Base-by-base conservation (phyloP, 2,329 filamentous ascomycete species). In the Fusarium sp. region DNA sequence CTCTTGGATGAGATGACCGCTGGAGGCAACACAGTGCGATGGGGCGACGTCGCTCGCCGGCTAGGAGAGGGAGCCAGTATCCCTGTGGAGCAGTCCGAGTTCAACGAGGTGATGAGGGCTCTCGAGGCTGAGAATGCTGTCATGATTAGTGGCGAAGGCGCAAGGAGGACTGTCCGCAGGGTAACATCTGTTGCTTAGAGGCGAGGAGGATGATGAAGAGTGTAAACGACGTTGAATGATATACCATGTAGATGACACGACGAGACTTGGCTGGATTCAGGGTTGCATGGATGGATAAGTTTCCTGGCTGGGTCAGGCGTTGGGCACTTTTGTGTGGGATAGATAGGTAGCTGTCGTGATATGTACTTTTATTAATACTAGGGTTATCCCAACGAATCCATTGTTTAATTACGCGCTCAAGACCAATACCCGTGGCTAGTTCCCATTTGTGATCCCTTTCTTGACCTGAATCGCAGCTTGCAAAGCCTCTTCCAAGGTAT, bases 51-150 rank as follows among this genome's bases (percentile, higher is more conserved):
- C 5, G 85, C 87, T 58, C 88, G 88, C 71, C 85, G 83, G 64
- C 76, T 99, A 49, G 82, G 83, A 40, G 95, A 97, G 72, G 84
- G 86, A 64, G 87, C 85, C 43, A 88, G 87, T 71, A 81, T 90
- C 56, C 82, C 87, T 10, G 82, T 98, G 9, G 94, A 97, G 71
- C 83, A 86, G 35, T 78, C 82, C 9, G 94, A 98, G 75, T 95
- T 99, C 74, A 85, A 86, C 11, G 93, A 97, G 76, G 90, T 88
- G 11, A 85, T 98, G 75, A 83, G 90, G 64, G 81, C 84, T 10
- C 79, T 98, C 57, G 94, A 99, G 81, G 86, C 90, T 64, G 95
- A 98, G 78, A 95, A 93, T 1, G 80, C 86, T 29, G 83, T 97
- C 54, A 91, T 91, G 77, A 82, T 98, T 15, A 83, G 84, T 31